phyloP scores from a whole-genome alignment of 2,329 filamentous ascomycete species.

The Lomentospora prolificans region DNA sequence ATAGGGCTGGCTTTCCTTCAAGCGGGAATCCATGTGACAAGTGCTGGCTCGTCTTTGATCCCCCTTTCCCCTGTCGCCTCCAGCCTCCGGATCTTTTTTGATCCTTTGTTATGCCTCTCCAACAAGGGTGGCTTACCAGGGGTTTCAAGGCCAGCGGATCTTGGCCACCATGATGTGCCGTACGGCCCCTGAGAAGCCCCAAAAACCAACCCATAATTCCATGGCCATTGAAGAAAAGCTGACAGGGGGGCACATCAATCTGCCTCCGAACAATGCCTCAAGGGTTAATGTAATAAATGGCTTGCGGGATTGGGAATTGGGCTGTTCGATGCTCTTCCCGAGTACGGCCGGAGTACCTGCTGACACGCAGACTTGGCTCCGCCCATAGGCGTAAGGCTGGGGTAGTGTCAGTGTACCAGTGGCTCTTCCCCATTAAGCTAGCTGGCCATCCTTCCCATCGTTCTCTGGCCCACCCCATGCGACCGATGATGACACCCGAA shows the following conservation, averaged over 20 bases:
- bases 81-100: neutral
- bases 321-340: neutral
- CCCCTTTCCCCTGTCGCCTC: neutral
- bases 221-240: neutral
- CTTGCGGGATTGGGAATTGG: no score
- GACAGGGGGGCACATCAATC: neutral
- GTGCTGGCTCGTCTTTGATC: neutral
- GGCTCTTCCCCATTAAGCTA: neutral
- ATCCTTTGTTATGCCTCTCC: no score
- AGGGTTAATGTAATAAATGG: neutral
- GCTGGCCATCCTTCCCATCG: neutral
- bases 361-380: neutral
- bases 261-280: neutral
- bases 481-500: neutral
- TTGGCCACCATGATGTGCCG: neutral
- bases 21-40: neutral
- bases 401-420: neutral
- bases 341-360: neutral
- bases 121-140: neutral
- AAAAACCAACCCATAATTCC: no score
- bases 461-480: neutral
- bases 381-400: neutral
- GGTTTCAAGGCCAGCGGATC: neutral
- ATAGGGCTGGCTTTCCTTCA: neutral
- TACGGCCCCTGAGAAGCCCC: neutral